Evolutionary conservation across 2,329 filamentous ascomycete genomes (phyloP).

Genomic region (Colletotrichum liaoningense): DNA sequence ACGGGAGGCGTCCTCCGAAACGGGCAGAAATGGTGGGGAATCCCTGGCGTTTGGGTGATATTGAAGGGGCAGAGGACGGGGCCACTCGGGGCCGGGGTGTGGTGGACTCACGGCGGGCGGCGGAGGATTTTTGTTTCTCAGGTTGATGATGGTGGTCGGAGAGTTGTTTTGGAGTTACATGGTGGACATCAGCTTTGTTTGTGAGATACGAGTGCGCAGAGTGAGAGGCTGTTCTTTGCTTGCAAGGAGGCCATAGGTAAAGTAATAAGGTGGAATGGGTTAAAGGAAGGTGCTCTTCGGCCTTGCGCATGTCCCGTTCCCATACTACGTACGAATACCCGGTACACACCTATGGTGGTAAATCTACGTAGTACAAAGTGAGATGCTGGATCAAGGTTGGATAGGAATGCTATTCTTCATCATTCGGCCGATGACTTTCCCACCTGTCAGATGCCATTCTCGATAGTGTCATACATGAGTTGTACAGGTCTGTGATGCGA

Average conservation of each 20-base stretch:
- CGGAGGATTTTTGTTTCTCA: conserved; percentile 7
- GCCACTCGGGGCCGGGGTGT: not conserved
- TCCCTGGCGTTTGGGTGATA: conserved; percentile 23
- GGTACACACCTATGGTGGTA: no score
- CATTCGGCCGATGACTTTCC: not conserved
- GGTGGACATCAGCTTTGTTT: not conserved
- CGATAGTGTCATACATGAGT: not conserved
- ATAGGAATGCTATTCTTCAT: not conserved
- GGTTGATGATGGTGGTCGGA: conserved; percentile 10
- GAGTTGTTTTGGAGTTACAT: conserved; percentile 7
- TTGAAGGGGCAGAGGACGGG: conserved; percentile 26
- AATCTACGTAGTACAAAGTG: not conserved
- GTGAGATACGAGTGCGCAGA: not conserved
- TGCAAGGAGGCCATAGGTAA: not conserved
- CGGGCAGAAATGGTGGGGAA: conserved; percentile 20
- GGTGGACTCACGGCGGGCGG: not conserved
- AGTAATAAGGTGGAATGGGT: not conserved
- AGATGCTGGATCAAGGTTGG: not conserved
- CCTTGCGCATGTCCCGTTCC: not conserved
- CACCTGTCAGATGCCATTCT: conserved; percentile 19
- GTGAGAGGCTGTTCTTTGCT: no score
- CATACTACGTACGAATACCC: not conserved
- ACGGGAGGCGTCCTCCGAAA: conserved; percentile 2
- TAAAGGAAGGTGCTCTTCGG: not conserved
- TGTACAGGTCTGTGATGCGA: not conserved